Conservation (phyloP, 2,329 filamentous ascomycete species). For the Ophiocordyceps camponoti-saundersi region DNA sequence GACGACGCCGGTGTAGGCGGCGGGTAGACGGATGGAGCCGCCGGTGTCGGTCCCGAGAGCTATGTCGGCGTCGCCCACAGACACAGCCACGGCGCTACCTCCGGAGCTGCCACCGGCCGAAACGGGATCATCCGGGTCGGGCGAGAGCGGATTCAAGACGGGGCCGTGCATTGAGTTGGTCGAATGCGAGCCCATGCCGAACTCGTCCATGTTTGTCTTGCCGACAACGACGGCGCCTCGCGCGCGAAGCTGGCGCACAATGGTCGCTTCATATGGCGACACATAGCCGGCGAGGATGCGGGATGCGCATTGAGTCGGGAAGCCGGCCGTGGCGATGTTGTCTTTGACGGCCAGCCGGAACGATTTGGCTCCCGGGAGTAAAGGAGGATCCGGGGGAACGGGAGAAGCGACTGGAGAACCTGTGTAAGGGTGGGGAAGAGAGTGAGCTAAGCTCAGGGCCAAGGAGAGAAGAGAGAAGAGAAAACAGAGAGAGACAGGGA, state of each 20-base stretch:
- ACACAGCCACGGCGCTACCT: constrained; percentile 77
- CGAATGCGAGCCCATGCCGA: constrained; percentile 87
- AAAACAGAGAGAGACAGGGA: neutral
- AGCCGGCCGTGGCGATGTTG: constrained; percentile 49
- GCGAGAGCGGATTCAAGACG: constrained; percentile 34
- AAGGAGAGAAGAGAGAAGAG: neutral
- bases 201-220: constrained; percentile 91
- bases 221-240: constrained; percentile 49
- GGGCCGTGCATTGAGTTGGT: constrained; percentile 49
- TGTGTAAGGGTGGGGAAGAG: too few species aligned
- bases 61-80: constrained; percentile 34
- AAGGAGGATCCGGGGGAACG: constrained; percentile 1
- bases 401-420: neutral
- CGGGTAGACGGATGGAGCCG: constrained; percentile 72
- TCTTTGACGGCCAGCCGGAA: constrained; percentile 53
- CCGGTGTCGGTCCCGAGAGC: constrained; percentile 90
- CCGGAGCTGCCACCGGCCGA: constrained; percentile 86
- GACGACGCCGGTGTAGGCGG: constrained; percentile 67
- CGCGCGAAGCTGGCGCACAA: constrained; percentile 49
- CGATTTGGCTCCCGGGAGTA: constrained; percentile 7
- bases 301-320: constrained; percentile 75
- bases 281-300: constrained; percentile 50
- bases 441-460: neutral
- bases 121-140: constrained; percentile 16
- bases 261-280: constrained; percentile 69